phyloP scores from a whole-genome alignment of 208 protist species.

The Crithidia thermophila region DNA sequence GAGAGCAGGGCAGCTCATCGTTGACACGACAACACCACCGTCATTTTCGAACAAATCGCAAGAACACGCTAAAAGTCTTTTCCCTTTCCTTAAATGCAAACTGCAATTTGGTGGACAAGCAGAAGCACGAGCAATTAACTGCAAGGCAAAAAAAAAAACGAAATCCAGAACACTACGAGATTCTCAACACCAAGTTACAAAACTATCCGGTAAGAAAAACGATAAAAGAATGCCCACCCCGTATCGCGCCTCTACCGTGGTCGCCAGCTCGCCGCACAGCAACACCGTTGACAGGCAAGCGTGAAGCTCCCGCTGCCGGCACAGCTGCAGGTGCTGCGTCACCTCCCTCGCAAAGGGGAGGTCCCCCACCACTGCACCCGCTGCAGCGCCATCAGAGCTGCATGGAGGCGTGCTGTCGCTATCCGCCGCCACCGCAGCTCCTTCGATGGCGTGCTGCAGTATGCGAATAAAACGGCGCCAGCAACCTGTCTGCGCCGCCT shows the following conservation, averaged over 20 bases:
- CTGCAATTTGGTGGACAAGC: too few relatives aligned
- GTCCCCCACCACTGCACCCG: not conserved
- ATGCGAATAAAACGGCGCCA: not conserved
- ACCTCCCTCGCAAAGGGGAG: not conserved
- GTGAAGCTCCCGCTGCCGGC: slow-evolving; percentile 10
- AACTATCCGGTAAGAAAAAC: slow-evolving; percentile 7
- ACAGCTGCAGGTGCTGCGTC: slow-evolving; percentile 10
- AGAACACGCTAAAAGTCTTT: too few relatives aligned
- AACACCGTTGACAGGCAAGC: slow-evolving; percentile 17
- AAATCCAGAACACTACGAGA: not conserved
- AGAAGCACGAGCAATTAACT: too few relatives aligned
- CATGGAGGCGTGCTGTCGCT: not conserved
- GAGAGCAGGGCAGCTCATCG: too few relatives aligned
- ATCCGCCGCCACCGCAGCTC: not conserved
- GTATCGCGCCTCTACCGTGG: slow-evolving; percentile 1
- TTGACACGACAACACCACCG: too few relatives aligned
- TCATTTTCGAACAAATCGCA: too few relatives aligned
- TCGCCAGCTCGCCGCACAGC: slow-evolving; percentile 8
- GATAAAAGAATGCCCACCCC: slow-evolving; percentile 9
- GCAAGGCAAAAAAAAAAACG: not conserved
- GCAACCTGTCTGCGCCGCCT: not conserved
- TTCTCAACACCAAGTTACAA: slow-evolving; percentile 14
- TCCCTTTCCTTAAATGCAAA: too few relatives aligned
- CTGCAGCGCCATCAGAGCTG: not conserved
- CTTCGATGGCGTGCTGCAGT: not conserved